These are phyloP conservation scores for Aplosporella prunicola DNA, from an alignment of 2,329 filamentous ascomycete genomes.

Conservation along the genomic window DNA sequence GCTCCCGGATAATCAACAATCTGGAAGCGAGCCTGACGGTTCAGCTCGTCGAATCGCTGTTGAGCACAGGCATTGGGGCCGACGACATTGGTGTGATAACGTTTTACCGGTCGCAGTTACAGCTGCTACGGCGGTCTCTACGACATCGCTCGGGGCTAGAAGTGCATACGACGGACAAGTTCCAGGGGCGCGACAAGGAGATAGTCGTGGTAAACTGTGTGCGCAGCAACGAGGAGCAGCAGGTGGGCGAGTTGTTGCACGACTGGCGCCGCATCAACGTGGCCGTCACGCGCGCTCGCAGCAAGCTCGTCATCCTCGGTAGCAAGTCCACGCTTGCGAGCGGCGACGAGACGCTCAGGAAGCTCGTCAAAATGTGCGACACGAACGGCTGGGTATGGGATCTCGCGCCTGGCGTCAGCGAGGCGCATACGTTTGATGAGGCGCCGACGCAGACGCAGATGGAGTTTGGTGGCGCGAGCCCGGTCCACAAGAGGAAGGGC, in stretches of 20 bases:
- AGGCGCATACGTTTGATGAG: slow-evolving; percentile 60
- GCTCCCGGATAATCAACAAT: slow-evolving; percentile 79
- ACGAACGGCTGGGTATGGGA: slow-evolving; percentile 70
- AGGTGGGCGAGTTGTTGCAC: slow-evolving; percentile 81
- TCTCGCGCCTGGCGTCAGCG: slow-evolving; percentile 53
- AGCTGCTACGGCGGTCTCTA: slow-evolving; percentile 66
- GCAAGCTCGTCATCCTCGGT: slow-evolving; percentile 81
- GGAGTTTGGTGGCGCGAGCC: slow-evolving; percentile 22
- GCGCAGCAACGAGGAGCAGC: slow-evolving; percentile 69
- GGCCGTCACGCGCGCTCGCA: slow-evolving; percentile 84
- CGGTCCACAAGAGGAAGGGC: slow-evolving; percentile 15
- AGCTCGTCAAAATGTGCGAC: slow-evolving; percentile 71
- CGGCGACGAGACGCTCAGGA: slow-evolving; percentile 61
- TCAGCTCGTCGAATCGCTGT: slow-evolving; percentile 70
- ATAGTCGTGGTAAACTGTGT: slow-evolving; percentile 82
- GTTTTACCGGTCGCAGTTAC: slow-evolving; percentile 87
- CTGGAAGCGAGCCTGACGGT: slow-evolving; percentile 69
- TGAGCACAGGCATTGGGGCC: slow-evolving; percentile 64
- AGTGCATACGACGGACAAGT: slow-evolving; percentile 94
- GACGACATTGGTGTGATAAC: slow-evolving; percentile 88
- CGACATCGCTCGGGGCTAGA: slow-evolving; percentile 56
- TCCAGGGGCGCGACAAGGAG: slow-evolving; percentile 93
- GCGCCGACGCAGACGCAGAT: slow-evolving; percentile 23
- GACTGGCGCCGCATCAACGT: slow-evolving; percentile 95
- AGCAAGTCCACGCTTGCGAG: slow-evolving; percentile 63